Evolutionary conservation across 768 basidiomycete genomes (phyloP), one percentile per base, ranked within the genome.

Genomic region (Pholiota conissans): DNA sequence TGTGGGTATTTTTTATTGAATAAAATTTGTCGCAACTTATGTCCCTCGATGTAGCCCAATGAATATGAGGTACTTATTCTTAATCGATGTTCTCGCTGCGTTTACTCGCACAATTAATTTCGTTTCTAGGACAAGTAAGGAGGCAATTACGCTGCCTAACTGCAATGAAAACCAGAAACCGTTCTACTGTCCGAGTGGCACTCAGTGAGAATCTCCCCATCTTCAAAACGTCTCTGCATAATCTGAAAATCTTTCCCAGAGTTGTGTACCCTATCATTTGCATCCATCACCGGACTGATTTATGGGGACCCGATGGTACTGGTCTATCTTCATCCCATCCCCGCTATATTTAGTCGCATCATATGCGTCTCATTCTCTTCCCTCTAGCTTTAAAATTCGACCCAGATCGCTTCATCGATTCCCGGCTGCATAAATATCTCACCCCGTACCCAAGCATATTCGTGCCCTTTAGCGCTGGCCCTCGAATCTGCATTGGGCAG

Each of bases 281-380:
- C 14, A 85, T 86, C 83, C 87, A 89, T 32, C 75, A 85, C 16
- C 73, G 84, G 47, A 76, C 68, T 54, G 83, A 86, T 61, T 73
- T 85, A 2, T 88, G 86, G 86, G 86, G 86, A 0, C 84, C 84
- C 0, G 85, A 87, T 62, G 85, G 84, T 84, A 58, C 3, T 32
- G 30, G 7, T 32, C 30, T 6, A 13, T 6, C 6, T 6, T 32
- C 13, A 32, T 6, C 13, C 6, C 6, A 13, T 32, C 13, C 6
- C 13, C 13, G 30, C 13, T 32, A 32, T 32, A 32, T 32, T 28
- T 37, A 29, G 9, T 6, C 14, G 27, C 20, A 39, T 24, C 40
- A 22, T 26, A 40, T 9, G 24, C 35, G 8, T n/a, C 50, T 28
- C 2, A 16, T n/a, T 45, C 84, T 84, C 84, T n/a, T 68, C 77